These are phyloP conservation scores for Globisporangium takayamanum DNA, from an alignment of 352 stramenopile species.

Conservation along the genomic window DNA sequence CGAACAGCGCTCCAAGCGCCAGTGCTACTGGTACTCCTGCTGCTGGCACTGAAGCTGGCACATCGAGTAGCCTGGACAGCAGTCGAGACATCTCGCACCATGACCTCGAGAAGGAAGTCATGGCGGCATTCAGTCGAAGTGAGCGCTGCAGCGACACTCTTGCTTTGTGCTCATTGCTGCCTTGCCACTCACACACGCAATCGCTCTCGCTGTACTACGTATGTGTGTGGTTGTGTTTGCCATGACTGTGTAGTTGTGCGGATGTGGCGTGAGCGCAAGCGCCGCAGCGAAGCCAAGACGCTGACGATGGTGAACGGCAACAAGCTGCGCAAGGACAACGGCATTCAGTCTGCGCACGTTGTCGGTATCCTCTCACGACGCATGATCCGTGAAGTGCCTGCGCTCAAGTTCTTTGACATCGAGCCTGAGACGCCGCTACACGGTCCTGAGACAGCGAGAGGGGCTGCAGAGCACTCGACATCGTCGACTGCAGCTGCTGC, in stretches of 20 bases:
- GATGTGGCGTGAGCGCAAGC: constrained; percentile 54
- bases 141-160: constrained; percentile 5
- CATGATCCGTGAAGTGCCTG: constrained; percentile 66
- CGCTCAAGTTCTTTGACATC: constrained; percentile 78
- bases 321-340: constrained; percentile 49
- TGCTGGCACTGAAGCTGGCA: neutral
- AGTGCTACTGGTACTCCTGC: neutral
- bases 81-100: constrained; percentile 9
- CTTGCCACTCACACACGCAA: neutral
- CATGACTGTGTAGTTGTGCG: constrained; percentile 34
- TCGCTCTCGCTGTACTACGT: neutral
- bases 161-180: neutral
- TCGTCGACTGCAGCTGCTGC: neutral
- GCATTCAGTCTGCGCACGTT: constrained; percentile 56
- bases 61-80: neutral
- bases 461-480: neutral
- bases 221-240: neutral
- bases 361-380: constrained; percentile 67
- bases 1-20: neutral
- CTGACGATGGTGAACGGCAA: constrained; percentile 45
- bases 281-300: constrained; percentile 34
- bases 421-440: constrained; percentile 7
- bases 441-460: neutral
- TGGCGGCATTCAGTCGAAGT: constrained; percentile 55
- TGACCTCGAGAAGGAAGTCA: constrained; percentile 33